Evolutionary conservation across 768 basidiomycete genomes (phyloP), one percentile per base, ranked within the genome.

Genomic region (Phlebiopsis gigantea): DNA sequence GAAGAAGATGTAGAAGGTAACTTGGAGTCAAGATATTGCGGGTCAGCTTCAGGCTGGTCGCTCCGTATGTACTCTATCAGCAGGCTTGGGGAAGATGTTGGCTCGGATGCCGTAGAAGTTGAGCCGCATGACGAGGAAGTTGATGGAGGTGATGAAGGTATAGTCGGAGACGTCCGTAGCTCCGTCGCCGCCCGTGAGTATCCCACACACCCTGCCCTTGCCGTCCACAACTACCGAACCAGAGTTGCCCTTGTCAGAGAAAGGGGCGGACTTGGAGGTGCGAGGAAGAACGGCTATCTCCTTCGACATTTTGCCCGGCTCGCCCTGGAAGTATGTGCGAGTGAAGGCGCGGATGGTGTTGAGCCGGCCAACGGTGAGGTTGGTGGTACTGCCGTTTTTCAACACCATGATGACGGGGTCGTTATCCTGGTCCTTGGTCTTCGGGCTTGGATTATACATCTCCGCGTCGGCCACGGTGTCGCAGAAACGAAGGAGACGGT

Each of bases 401-500:
- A 39, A 8, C 9, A 39, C 34, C 34, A n/a, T n/a, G n/a, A n/a
- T 8, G 34, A 8, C 8, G 34, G 9, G 34, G 34, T 39, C 34
- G 34, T 39, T 39, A 17, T 39, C 17, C 17, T 39, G 9, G 34
- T 39, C 34, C n/a, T n/a, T n/a, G n/a, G n/a, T n/a, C 34, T 8
- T 8, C 17, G n/a, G n/a, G n/a, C n/a, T n/a, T n/a, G 59, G 49
- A 29, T 53, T 61, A 48, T 19, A 56, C 57, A 62, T 63, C 53
- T 67, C 63, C 21, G 57, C 47, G 52, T 61, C 58, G 8, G 62
- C 48, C 31, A 63, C 42, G 56, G 56, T 51, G 49, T 57, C 46
- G 45, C 10, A 44, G 54, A 57, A 53, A 39, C 41, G 30, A 17
- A 65, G 62, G 31, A 68, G 64, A 51, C 60, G 65, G 44, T 65